Evolutionary conservation across 345 rosid species (phyloP), one percentile per base, ranked within the genome.

Genomic region (Melastoma malabathricum): DNA sequence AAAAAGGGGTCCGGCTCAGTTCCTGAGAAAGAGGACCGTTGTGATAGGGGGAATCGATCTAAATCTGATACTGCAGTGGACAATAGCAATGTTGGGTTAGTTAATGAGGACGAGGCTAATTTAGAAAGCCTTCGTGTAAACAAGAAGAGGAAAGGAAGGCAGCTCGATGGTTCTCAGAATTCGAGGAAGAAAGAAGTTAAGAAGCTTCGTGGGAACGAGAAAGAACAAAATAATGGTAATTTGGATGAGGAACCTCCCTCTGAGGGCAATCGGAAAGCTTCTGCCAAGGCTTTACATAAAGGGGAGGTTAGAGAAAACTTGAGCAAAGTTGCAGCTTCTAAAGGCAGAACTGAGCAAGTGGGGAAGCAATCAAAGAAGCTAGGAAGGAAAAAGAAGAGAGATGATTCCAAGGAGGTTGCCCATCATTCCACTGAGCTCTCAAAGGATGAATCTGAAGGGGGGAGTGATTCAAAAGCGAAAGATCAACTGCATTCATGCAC

Each of bases 311-410:
- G 44, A 0, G 57, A 43, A 54, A 60, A 77, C 1, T 43, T 52
- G 15, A 25, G 55, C 46, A 68, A 54, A 56, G 62, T 64, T 50
- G 54, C 72, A 50, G 69, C 65, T 52, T 53, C 80, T 31, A 66
- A 29, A 51, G 67, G 69, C 61, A 77, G 46, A 51, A 70, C 59
- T 46, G 52, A 46, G 57, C 74, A 59, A 43, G 79, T 69, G 55
- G 83, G 76, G 56, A 67, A 50, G 49, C 71, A 16, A 46, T 29
- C 78, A 44, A 75, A 62, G 58, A 81, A 65, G 75, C 57, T 47
- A 39, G 68, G 57, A 51, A 65, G 67, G 44, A 50, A 62, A 62
- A 82, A 82, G 79, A 81, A 69, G 71, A 81, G 75, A 62, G 82
- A 73, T 58, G 69, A 55, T 61, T 80, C 78, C 18, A 60, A 56